Evolutionary conservation across 345 rosid genomes (phyloP).

Genomic region (Nephelium lappaceum): DNA sequence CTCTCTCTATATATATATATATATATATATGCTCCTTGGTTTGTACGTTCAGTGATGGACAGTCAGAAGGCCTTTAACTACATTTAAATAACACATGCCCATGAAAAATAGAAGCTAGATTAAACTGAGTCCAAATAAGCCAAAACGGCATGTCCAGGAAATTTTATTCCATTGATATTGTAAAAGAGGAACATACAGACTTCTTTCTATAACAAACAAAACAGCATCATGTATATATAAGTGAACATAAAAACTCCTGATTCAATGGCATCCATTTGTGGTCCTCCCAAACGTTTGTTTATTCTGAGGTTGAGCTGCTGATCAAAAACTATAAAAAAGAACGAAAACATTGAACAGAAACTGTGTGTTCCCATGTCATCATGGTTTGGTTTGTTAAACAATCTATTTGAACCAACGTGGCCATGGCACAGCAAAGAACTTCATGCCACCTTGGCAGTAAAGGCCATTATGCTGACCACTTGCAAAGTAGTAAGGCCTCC

Average conservation of each 20-base stretch:
- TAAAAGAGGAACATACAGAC: too few species aligned
- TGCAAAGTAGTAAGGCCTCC: conserved; percentile 31
- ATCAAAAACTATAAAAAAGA: background rate
- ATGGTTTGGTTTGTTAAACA: background rate
- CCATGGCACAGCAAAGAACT: conserved; percentile 24
- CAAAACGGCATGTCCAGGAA: too few species aligned
- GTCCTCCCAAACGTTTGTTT: background rate
- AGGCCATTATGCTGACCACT: conserved; percentile 16
- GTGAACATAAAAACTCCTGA: too few species aligned
- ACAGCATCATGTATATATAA: too few species aligned
- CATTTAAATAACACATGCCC: too few species aligned
- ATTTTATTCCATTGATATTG: too few species aligned
- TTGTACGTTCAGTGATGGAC: too few species aligned
- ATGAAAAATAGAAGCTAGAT: too few species aligned
- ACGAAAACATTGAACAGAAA: background rate
- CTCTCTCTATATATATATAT: too few species aligned
- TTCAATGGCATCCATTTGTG: background rate
- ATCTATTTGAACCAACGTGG: conserved; percentile 17
- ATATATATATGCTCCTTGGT: too few species aligned
- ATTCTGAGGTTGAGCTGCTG: background rate
- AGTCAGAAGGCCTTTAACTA: background rate
- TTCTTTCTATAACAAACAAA: too few species aligned
- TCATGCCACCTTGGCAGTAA: conserved; percentile 20
- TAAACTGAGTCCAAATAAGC: too few species aligned
- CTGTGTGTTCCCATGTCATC: background rate